Evolutionary conservation across 192 early-diverging fungal genomes (phyloP).

Genomic region (Diversispora eburnea): DNA sequence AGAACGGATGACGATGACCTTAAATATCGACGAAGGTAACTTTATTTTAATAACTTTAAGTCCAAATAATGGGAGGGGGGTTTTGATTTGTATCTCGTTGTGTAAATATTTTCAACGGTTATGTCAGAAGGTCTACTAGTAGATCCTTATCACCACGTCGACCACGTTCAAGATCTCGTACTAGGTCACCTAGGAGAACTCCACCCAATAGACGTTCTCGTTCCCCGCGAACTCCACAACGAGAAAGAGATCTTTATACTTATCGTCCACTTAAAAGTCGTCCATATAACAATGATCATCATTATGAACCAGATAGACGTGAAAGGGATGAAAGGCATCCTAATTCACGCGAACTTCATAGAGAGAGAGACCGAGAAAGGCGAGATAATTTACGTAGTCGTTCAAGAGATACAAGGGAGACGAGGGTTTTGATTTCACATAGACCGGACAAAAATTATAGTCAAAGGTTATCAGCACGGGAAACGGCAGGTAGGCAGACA

Average conservation of each 20-base stretch:
- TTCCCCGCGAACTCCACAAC: constrained; percentile 17
- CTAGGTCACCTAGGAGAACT: constrained; percentile 15
- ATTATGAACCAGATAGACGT: constrained; percentile 13
- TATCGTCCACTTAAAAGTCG: constrained; percentile 9
- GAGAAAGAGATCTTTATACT: neutral
- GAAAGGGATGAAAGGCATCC: neutral
- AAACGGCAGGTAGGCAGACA: constrained; percentile 18
- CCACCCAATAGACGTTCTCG: constrained; percentile 12
- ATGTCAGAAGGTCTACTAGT: constrained; percentile 14
- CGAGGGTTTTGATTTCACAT: neutral
- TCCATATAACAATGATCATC: neutral
- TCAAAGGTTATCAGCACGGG: constrained; percentile 23
- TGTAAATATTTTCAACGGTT: neutral
- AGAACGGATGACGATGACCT: constrained; percentile 18
- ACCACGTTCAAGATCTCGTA: constrained; percentile 17
- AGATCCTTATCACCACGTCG: constrained; percentile 18
- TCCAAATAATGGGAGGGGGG: neutral
- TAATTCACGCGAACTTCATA: constrained; percentile 3
- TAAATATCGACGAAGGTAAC: constrained; percentile 19
- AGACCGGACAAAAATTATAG: constrained; percentile 16
- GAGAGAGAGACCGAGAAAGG: constrained; percentile 12
- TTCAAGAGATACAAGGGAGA: constrained; percentile 13
- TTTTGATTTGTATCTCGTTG: neutral
- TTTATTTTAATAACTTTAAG: neutral
- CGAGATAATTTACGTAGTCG: constrained; percentile 1